Evolutionary conservation across 129 eudicot species (phyloP).

Genomic region (Tanacetum coccineum): DNA sequence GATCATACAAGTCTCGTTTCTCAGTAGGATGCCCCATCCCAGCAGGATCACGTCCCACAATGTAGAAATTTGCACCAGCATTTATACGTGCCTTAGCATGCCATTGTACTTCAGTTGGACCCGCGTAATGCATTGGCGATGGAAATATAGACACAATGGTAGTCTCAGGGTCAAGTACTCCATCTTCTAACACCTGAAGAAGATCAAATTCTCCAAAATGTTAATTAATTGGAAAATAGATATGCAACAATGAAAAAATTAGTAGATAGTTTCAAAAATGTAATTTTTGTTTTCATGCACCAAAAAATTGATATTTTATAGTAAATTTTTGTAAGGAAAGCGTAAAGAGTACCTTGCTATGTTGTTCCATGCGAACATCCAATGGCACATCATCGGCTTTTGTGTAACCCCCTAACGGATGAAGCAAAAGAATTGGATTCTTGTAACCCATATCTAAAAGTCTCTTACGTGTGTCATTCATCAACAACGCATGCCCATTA

Average conservation of each 20-base stretch:
- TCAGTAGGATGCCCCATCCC: constrained; percentile 96
- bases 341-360: constrained; percentile 67
- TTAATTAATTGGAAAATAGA: not conserved
- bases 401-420: constrained; percentile 81
- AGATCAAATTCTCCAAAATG: constrained; percentile 1
- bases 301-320: not conserved
- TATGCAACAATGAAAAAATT: not conserved
- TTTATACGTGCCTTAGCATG: constrained; percentile 94
- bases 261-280: not conserved
- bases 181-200: constrained; percentile 79
- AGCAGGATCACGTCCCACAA: constrained; percentile 96
- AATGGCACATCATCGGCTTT: constrained; percentile 95
- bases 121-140: constrained; percentile 96
- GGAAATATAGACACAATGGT: constrained; percentile 91
- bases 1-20: constrained; percentile 92
- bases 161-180: constrained; percentile 90
- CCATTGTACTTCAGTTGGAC: constrained; percentile 98
- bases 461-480: constrained; percentile 82
- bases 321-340: not conserved
- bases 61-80: constrained; percentile 94
- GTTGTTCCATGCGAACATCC: constrained; percentile 97
- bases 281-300: not conserved
- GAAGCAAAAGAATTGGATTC: constrained; percentile 88
- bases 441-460: constrained; percentile 84
- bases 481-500: constrained; percentile 86